Conservation (phyloP, 2,329 filamentous ascomycete genomes). For the Grosmannia serpens region DNA sequence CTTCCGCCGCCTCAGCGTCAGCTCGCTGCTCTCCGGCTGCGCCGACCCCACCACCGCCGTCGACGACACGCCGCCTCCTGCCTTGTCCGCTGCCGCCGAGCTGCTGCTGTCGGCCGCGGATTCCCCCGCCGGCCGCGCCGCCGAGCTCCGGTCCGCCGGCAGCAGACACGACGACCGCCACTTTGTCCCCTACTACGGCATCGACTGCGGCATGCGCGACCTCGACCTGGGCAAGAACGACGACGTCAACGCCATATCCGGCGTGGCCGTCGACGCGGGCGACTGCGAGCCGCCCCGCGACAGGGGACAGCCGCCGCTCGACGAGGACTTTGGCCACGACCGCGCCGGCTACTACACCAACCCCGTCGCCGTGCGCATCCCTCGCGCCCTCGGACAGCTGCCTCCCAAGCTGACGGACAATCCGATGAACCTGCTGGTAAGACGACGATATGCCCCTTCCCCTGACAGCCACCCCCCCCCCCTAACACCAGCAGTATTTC, state of each 20-base stretch:
- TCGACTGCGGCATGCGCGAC: conserved; percentile 60
- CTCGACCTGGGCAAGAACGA: conserved; percentile 60
- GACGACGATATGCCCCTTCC: background rate
- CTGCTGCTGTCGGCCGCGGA: background rate
- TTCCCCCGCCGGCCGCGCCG: background rate
- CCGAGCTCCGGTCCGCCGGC: background rate
- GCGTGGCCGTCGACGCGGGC: background rate
- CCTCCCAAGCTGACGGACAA: conserved; percentile 50
- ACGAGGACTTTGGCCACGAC: conserved; percentile 25
- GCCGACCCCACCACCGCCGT: conserved; percentile 7
- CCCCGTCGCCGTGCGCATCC: conserved; percentile 50
- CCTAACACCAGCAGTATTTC: conserved; percentile 31
- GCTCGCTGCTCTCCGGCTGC: conserved; percentile 48
- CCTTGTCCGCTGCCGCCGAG: too few species aligned
- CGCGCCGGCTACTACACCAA: conserved; percentile 58
- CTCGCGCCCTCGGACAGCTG: conserved; percentile 34
- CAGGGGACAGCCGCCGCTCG: conserved; percentile 24
- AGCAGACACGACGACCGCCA: background rate
- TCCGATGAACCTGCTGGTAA: conserved; percentile 62
- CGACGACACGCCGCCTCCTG: background rate
- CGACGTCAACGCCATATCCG: conserved; percentile 53
- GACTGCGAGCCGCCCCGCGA: conserved; percentile 14
- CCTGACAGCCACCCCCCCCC: background rate
- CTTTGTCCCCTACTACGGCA: conserved; percentile 46
- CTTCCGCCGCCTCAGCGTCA: conserved; percentile 45